phyloP scores from a whole-genome alignment of 371 early-diverging fungal genomes.

The Nematocida parisii region DNA sequence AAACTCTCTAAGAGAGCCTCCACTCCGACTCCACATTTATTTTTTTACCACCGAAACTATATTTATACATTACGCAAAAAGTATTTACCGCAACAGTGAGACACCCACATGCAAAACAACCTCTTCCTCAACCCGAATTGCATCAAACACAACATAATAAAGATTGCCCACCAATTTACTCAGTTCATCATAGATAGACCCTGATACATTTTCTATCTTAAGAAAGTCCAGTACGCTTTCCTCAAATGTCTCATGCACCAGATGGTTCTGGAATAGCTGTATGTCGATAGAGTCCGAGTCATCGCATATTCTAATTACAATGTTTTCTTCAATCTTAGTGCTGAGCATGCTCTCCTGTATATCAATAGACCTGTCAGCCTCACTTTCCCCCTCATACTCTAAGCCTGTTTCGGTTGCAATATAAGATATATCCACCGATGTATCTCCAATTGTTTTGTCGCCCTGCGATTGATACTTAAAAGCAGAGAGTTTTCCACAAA shows the following conservation, averaged over 20 bases:
- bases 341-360: background rate
- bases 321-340: constrained; percentile 27
- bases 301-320: constrained; percentile 18
- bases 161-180: constrained; percentile 25
- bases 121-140: constrained; percentile 50
- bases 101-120: constrained; percentile 54
- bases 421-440: constrained; percentile 34
- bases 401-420: constrained; percentile 19
- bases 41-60: constrained; percentile 28
- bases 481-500: constrained; percentile 16
- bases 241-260: constrained; percentile 4
- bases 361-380: background rate
- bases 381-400: background rate
- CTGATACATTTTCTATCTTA: background rate
- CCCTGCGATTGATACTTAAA: constrained; percentile 1
- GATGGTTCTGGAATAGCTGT: constrained; percentile 45
- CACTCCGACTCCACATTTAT: constrained; percentile 15
- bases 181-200: constrained; percentile 24
- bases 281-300: constrained; percentile 6
- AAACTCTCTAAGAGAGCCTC: background rate
- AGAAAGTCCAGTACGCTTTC: constrained; percentile 38
- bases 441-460: constrained; percentile 9
- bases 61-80: background rate
- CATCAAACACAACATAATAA: constrained; percentile 59
- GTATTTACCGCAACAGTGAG: background rate